Conservation (phyloP, 805 yeast species). For the Wickerhamiella occidentalis region DNA sequence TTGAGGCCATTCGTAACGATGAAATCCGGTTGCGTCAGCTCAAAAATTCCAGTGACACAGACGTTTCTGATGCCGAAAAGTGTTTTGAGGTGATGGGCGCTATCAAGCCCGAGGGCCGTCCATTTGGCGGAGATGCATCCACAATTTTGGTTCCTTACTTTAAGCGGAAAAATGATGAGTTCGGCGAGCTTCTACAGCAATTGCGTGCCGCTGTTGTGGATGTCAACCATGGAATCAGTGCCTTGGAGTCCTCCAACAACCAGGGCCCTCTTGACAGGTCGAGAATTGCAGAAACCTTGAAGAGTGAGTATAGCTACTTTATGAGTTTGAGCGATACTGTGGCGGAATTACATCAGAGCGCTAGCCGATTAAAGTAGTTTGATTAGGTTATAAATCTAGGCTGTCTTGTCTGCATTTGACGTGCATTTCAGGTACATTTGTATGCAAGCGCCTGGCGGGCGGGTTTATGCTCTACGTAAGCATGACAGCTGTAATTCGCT, state of each 20-base stretch:
- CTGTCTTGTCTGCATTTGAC: background rate
- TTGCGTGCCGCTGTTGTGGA: constrained; percentile 26
- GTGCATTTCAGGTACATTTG: background rate
- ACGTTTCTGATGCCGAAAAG: constrained; percentile 27
- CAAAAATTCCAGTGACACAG: constrained; percentile 20
- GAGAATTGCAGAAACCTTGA: constrained; percentile 28
- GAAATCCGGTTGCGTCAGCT: constrained; percentile 26
- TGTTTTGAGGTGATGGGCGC: constrained; percentile 21
- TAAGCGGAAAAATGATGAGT: constrained; percentile 26
- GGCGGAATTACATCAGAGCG: constrained; percentile 54
- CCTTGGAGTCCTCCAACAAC: constrained; percentile 23
- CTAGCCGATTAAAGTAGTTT: constrained; percentile 8
- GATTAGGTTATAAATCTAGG: background rate
- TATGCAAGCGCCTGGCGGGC: background rate
- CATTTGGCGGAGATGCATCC: constrained; percentile 11
- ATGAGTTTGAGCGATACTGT: constrained; percentile 61
- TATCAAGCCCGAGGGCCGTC: constrained; percentile 19
- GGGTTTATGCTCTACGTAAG: background rate
- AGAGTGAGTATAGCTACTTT: constrained; percentile 52
- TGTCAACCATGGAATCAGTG: constrained; percentile 27
- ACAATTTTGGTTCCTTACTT: constrained; percentile 26
- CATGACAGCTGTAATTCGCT: too few species aligned
- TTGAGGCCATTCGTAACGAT: constrained; percentile 42
- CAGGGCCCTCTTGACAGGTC: constrained; percentile 18
- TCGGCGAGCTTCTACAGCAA: constrained; percentile 23